phyloP scores from a whole-genome alignment of 331 rosid genomes.

The Arachis monticola region DNA sequence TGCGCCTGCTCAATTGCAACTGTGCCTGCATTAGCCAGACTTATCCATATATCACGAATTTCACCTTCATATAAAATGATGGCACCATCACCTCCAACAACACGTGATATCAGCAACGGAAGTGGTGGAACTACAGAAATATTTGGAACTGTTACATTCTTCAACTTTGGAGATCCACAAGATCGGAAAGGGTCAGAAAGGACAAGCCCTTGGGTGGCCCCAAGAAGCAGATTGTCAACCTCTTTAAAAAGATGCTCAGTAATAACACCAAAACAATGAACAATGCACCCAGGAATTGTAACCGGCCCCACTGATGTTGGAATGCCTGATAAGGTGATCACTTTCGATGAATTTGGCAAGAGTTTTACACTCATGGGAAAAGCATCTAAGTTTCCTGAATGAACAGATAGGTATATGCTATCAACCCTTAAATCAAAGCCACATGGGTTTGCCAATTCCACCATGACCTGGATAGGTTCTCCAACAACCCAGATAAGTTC shows the following conservation, averaged over 20 bases:
- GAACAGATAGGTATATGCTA: slow-evolving; percentile 92
- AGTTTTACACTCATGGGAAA: slow-evolving; percentile 87
- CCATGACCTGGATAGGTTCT: slow-evolving; percentile 92
- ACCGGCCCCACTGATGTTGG: slow-evolving; percentile 87
- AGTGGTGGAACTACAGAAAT: slow-evolving; percentile 81
- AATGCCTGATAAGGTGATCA: slow-evolving; percentile 91
- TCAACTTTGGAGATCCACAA: slow-evolving; percentile 91
- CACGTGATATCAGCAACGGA: slow-evolving; percentile 79
- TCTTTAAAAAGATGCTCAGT: slow-evolving; percentile 96
- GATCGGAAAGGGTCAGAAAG: slow-evolving; percentile 97
- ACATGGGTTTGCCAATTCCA: slow-evolving; percentile 96
- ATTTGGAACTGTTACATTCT: slow-evolving; percentile 76
- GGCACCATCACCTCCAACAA: slow-evolving; percentile 96
- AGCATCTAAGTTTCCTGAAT: slow-evolving; percentile 89
- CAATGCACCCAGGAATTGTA: slow-evolving; percentile 89
- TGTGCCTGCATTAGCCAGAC: slow-evolving; percentile 96
- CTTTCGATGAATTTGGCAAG: slow-evolving; percentile 91
- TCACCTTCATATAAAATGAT: slow-evolving; percentile 94
- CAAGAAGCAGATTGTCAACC: slow-evolving; percentile 96
- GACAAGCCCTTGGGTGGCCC: slow-evolving; percentile 95
- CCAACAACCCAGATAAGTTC: slow-evolving; percentile 91
- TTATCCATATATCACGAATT: slow-evolving; percentile 86
- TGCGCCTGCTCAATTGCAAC: slow-evolving; percentile 93
- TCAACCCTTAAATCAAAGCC: slow-evolving; percentile 96
- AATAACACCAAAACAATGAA: slow-evolving; percentile 96